Conservation (phyloP, 73 alveolate genomes). For the Stentor coeruleus region DNA sequence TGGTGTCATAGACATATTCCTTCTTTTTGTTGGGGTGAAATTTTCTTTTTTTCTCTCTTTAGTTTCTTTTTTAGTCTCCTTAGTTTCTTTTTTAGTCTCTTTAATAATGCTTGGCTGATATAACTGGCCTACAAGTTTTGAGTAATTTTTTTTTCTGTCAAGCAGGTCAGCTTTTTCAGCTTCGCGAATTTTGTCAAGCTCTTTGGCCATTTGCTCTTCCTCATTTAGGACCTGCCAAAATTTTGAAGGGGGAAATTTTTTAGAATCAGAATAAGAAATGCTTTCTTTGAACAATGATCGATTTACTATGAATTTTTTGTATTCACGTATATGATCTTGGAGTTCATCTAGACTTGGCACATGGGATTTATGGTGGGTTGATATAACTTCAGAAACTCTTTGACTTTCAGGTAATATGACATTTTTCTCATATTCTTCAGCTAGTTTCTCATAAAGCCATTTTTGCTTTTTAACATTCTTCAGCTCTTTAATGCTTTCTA, state of each 20-base stretch:
- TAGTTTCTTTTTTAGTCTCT: not conserved
- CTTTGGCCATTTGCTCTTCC: constrained; percentile 7
- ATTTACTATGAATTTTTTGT: not conserved
- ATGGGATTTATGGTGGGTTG: not conserved
- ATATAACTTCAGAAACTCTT: not conserved
- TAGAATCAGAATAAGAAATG: not conserved
- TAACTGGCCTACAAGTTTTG: not conserved
- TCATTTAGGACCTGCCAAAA: not conserved
- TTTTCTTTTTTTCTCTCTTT: no score
- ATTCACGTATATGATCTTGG: not conserved
- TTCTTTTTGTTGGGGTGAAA: not conserved
- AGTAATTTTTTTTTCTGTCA: not conserved
- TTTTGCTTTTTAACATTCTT: not conserved
- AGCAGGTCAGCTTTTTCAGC: constrained; percentile 1
- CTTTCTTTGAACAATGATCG: not conserved
- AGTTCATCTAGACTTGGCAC: not conserved
- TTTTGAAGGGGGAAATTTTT: not conserved
- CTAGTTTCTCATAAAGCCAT: constrained; percentile 8
- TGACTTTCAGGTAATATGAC: not conserved
- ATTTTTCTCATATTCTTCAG: not conserved
- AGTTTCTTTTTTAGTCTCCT: not conserved
- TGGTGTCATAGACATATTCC: not conserved
- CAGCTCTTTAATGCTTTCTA: not conserved
- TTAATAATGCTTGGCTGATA: not conserved
- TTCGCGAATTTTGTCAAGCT: not conserved